Evolutionary conservation across 2,329 filamentous ascomycete genomes (phyloP), one percentile per base, ranked within the genome.

Genomic region (Cladosporium cucumerinum): DNA sequence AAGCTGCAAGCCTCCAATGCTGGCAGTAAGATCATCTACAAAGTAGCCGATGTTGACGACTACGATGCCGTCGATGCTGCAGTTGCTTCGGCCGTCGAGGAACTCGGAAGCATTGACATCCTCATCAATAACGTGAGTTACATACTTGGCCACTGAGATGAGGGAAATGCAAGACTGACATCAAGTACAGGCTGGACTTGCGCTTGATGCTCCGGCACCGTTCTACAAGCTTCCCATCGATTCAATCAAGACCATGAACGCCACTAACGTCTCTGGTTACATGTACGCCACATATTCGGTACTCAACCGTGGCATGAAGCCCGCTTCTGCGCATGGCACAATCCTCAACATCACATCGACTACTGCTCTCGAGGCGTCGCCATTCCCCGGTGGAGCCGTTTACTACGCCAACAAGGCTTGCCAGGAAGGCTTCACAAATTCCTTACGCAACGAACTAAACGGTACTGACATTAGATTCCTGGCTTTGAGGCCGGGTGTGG

Each of bases 361-460:
- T 0, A 84, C 82, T 0, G 82, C 74, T 0, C 72, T 84, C 0
- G 82, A 83, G 65, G 77, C 78, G 0, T 82, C 82, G 0, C 82
- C 82, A 0, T 84, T 84, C 59, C 73, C 79, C 0, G 81, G 82
- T 14, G 82, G 84, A 67, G 78, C 80, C 0, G 80, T 84, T 10
- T 82, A 83, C 62, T 81, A 83, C 65, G 75, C 81, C 5, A 79
- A 74, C 66, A 83, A 83, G 67, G 80, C 81, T 0, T 75, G 73
- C 3, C 80, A 82, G 60, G 82, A 84, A 63, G 82, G 72, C 0
- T 84, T 85, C 66, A 80, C 79, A 0, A 83, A 85, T 63, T 76
- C 77, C 1, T 74, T 85, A 11, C 73, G 82, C 0, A 82, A 76
- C 21, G 84, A 86, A 70, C 69, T 83, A 10, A 71, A 67, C 25